phyloP scores from a whole-genome alignment of 371 early-diverging fungal genomes.

The Mortierella sp. region DNA sequence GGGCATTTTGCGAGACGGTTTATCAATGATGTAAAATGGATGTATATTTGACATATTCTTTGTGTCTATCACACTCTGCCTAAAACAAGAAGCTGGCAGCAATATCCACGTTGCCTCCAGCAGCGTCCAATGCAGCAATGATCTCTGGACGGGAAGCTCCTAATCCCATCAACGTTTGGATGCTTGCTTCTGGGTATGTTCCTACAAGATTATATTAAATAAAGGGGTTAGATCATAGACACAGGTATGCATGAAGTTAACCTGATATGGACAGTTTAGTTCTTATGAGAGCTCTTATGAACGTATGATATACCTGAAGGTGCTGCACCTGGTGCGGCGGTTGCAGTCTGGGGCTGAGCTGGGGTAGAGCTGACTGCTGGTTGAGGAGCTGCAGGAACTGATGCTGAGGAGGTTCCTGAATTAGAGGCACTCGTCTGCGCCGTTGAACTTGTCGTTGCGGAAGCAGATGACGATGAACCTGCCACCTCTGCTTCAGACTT shows the following conservation, averaged over 20 bases:
- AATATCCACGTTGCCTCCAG: conserved; percentile 87
- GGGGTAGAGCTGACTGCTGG: neutral
- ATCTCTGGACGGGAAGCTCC: conserved; percentile 81
- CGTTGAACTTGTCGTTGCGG: conserved; percentile 6
- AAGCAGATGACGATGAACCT: conserved; percentile 48
- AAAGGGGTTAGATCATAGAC: neutral
- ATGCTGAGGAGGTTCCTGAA: neutral
- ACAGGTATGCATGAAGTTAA: neutral
- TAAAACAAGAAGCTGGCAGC: conserved; percentile 86
- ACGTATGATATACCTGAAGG: conserved; percentile 31
- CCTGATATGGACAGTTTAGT: neutral
- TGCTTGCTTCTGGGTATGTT: conserved; percentile 64
- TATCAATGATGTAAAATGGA: too few species aligned
- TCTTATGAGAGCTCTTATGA: too few species aligned
- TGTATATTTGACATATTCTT: neutral
- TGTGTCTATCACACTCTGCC: neutral
- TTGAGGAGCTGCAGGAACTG: conserved; percentile 1
- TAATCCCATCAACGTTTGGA: conserved; percentile 71
- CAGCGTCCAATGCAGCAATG: conserved; percentile 82
- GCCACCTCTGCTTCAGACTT: conserved; percentile 53
- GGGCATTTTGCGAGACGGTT: too few species aligned
- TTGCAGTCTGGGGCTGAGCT: neutral
- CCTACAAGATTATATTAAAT: conserved; percentile 6
- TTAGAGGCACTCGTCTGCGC: neutral
- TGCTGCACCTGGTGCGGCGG: conserved; percentile 8